Base-by-base conservation (phyloP, 139 green algal genomes). In the Gonium pectorale region DNA sequence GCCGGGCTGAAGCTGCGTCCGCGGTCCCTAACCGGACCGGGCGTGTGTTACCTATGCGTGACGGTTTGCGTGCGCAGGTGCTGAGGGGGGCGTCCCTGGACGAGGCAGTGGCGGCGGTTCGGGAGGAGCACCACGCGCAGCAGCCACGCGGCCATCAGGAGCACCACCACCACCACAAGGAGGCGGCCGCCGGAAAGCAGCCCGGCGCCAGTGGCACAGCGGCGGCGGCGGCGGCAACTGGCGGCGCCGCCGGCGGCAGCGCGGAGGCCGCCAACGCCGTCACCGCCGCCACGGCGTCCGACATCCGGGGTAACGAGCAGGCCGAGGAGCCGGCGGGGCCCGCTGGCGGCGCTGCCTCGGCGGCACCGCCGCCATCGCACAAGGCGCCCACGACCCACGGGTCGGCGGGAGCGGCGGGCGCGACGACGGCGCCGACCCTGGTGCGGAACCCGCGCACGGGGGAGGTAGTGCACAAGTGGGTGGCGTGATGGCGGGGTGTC, bases 381-480 rank as follows among this genome's bases (percentile, higher is more conserved):
- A n/a, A n/a, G 56, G 19, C 6, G 22, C 6, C 22, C 19, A 64
- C n/a, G 56, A n/a, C 24, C 15, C 56, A 64, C 17, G 29, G 37
- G 37, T n/a, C 37, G 2, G 37, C 64, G 37, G 37, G 27, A 40
- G 54, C 38, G 13, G 54, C 64, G 37, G 40, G 6, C 38, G 38
- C 15, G 40, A 27, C 43, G 40, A 3, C 26, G 40, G 13, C 11
- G 56, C 38, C 56, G 74, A 54, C 74, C 38, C 35, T 70, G 74
- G 74, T 81, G 0, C 37, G 6, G 3, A 81, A 81, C 37, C 27
- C 54, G 27, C 54, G 8, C 5, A 81, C 74, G 26, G 74, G 74
- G 21, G 74, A 81, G 54, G 54, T 81, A 38, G 15, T 81, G 24
- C 41, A 81, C 27, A 35, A n/a, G 13, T 81, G 74, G 74, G 13